Evolutionary conservation across 257 asterid species (phyloP), one percentile per base, ranked within the genome.

Genomic region (Sherardia arvensis): DNA sequence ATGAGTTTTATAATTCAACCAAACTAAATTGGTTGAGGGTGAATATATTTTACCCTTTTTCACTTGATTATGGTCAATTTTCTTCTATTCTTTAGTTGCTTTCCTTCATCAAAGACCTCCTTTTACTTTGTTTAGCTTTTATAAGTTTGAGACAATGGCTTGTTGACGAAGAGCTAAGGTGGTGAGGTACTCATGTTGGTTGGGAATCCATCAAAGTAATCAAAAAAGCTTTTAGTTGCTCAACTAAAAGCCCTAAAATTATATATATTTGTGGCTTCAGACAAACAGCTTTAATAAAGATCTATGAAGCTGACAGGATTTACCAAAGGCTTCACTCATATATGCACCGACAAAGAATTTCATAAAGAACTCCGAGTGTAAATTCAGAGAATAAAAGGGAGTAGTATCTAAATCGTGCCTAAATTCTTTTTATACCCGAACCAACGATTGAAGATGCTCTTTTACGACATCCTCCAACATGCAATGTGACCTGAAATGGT

Each of bases 171-270:
- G 62, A 36, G 61, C 80, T 67, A 74, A 71, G 66, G 58, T 71
- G 73, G 67, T 66, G 51, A 43, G 14, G 51, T 17, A 17, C 7
- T 43, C 76, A 53, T 47, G 78, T 74, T 77, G 78, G 80, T 76
- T 62, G 82, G 74, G 72, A 59, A 49, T 68, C 69, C 74, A 75
- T 79, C 71, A 70, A 79, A 79, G 77, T 76, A 73, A 64, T 57
- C 73, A 72, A 73, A 63, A 72, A 73, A 63, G 65, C 77, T 59
- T 72, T 65, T 47, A 60, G 56, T 65, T 72, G 53, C 43, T 34
- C 22, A 14, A 71, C 27, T 64, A 67, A 73, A 58, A 43, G 6
- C 51, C 51, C 51, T 14, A 3, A 43, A 54, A 12, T n/a, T n/a
- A n/a, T n/a, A n/a, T n/a, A 36, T 53, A 40, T 68, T 64, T 27